A percentile compares a stretch with the other conserved stretches of the same genome.
phyloP scores from a whole-genome alignment of 805 yeast species.

The Candida ipomoeae region DNA sequence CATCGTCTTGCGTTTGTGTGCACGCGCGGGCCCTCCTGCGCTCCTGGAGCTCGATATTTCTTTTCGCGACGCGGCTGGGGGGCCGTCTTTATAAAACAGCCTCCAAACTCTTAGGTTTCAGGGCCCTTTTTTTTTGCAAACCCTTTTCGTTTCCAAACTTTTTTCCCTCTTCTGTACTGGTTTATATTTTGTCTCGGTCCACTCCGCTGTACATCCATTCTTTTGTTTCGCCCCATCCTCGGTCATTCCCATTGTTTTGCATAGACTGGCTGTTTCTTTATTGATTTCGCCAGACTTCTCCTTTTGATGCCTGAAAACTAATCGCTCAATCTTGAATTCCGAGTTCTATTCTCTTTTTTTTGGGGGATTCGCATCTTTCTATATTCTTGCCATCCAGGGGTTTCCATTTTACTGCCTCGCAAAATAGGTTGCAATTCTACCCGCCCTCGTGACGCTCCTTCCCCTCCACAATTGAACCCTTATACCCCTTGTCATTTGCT shows the following conservation, averaged over 20 bases:
- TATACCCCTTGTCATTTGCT: background rate
- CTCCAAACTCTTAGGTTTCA: background rate
- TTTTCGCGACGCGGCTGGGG: conserved; percentile 17
- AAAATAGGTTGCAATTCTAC: conserved; percentile 1
- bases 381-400: background rate
- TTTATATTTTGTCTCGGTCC: background rate
- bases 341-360: background rate
- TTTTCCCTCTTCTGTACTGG: background rate
- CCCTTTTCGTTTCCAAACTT: background rate
- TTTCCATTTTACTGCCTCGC: background rate
- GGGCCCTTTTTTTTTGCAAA: conserved; percentile 1
- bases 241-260: background rate
- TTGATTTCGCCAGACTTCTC: background rate
- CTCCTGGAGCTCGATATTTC: conserved; percentile 13
- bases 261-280: background rate
- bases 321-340: background rate
- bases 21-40: conserved; percentile 14
- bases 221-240: background rate
- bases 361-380: conserved; percentile 1
- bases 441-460: background rate
- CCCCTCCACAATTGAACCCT: background rate
- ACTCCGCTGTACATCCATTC: conserved; percentile 3
- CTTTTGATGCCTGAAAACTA: conserved; percentile 2
- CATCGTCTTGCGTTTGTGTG: conserved; percentile 7
- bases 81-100: conserved; percentile 3